phyloP scores from a whole-genome alignment of 2,329 filamentous ascomycete genomes.

The Fusarium poae region DNA sequence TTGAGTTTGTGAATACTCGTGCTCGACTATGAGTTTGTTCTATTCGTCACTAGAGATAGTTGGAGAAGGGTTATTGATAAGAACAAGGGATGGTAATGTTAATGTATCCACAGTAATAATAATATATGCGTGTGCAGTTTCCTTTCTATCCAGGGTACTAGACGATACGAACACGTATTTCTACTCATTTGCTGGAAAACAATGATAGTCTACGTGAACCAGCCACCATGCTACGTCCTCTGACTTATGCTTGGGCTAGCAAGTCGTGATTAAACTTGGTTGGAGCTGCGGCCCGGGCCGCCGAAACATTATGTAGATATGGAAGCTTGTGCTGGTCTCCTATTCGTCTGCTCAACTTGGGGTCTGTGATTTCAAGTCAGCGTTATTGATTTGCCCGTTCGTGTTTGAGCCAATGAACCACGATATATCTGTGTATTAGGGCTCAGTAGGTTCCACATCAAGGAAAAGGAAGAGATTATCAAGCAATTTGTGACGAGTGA shows the following conservation, averaged over 20 bases:
- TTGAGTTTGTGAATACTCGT: not conserved
- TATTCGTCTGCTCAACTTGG: not conserved
- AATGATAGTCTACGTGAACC: not conserved
- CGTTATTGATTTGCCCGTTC: not conserved
- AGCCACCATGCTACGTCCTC: not conserved
- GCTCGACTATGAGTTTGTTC: not conserved
- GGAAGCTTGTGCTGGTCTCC: too few species aligned
- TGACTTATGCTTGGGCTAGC: not conserved
- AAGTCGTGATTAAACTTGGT: not conserved
- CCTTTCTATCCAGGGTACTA: not conserved
- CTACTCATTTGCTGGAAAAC: not conserved
- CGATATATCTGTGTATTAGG: not conserved
- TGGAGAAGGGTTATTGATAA: not conserved
- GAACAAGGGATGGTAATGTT: not conserved
- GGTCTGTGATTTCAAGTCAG: accelerated
- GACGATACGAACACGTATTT: not conserved
- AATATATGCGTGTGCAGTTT: not conserved
- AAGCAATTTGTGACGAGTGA: not conserved
- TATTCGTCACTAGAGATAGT: not conserved
- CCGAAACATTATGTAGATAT: not conserved
- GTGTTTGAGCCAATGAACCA: not conserved
- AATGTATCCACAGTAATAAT: not conserved
- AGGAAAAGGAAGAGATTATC: not conserved
- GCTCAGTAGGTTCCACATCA: not conserved
- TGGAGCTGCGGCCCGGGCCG: not conserved